phyloP scores from a whole-genome alignment of 352 stramenopile species.

The Phytophthora lateralis region DNA sequence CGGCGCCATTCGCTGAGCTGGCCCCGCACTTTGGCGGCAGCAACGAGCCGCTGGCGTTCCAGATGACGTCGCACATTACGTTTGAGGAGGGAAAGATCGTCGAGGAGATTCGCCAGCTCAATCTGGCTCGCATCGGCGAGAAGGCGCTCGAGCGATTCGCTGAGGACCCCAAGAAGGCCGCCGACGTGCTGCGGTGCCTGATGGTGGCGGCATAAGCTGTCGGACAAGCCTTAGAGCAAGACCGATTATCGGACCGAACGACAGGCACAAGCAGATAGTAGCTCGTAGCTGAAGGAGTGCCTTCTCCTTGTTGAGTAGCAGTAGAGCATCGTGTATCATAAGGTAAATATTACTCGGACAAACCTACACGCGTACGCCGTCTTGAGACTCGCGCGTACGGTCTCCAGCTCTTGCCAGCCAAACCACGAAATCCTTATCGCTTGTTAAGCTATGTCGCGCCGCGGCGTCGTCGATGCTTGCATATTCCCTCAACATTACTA shows the following conservation, averaged over 20 bases:
- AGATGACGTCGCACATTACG: constrained; percentile 79
- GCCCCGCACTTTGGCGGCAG: constrained; percentile 47
- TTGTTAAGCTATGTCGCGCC: constrained; percentile 1
- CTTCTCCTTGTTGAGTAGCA: constrained; percentile 44
- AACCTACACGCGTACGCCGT: constrained; percentile 14
- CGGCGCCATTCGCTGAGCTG: constrained; percentile 68
- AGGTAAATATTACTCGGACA: constrained; percentile 40
- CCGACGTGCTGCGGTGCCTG: constrained; percentile 63
- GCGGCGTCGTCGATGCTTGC: constrained; percentile 30
- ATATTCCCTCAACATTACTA: constrained; percentile 40
- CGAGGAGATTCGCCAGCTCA: constrained; percentile 81
- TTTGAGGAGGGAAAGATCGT: constrained; percentile 80
- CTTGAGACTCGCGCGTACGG: not conserved
- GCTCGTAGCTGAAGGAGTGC: constrained; percentile 37
- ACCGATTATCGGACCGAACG: constrained; percentile 33
- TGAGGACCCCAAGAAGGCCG: constrained; percentile 56
- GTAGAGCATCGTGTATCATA: constrained; percentile 52
- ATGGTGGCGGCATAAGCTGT: constrained; percentile 27
- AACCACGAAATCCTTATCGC: not conserved
- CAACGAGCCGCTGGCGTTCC: constrained; percentile 65
- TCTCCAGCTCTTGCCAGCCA: not conserved
- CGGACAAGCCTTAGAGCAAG: constrained; percentile 20
- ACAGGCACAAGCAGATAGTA: constrained; percentile 30
- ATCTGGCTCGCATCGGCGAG: constrained; percentile 67
- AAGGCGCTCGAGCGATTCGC: constrained; percentile 55